Evolutionary conservation across 2,329 filamentous ascomycete species (phyloP).

Genomic region (Scedosporium dehoogii): DNA sequence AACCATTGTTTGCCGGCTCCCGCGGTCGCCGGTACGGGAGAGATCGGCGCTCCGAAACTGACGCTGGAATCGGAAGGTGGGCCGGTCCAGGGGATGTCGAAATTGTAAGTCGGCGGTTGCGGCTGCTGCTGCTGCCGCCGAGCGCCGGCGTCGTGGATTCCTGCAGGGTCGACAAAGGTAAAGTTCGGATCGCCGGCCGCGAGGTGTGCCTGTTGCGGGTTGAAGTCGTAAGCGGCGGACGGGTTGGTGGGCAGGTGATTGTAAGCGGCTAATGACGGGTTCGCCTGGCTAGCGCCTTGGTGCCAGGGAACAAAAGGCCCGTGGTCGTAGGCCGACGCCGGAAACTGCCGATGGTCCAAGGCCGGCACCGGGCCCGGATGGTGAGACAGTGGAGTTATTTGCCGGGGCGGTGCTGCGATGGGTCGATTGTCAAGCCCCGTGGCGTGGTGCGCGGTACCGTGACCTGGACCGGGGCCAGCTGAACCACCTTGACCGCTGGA

Average conservation of each 20-base stretch:
- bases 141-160: neutral
- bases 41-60: neutral
- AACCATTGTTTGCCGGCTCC: neutral
- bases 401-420: neutral
- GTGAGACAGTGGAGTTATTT: neutral
- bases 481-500: neutral
- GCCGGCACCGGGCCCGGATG: neutral
- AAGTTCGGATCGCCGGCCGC: neutral
- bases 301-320: neutral
- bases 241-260: neutral
- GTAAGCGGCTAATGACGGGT: neutral
- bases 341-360: neutral
- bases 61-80: neutral
- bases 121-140: slow-evolving; percentile 4
- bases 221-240: neutral
- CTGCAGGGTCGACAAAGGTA: neutral
- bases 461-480: too few species aligned
- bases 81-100: neutral
- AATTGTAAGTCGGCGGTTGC: neutral
- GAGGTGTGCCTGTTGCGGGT: neutral
- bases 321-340: neutral
- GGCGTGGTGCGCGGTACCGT: neutral
- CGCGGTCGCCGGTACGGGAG: neutral
- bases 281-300: neutral
- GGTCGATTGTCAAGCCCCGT: neutral